phyloP scores from a whole-genome alignment of 2,329 filamentous ascomycete species.

The Calonectria leucothoes region DNA sequence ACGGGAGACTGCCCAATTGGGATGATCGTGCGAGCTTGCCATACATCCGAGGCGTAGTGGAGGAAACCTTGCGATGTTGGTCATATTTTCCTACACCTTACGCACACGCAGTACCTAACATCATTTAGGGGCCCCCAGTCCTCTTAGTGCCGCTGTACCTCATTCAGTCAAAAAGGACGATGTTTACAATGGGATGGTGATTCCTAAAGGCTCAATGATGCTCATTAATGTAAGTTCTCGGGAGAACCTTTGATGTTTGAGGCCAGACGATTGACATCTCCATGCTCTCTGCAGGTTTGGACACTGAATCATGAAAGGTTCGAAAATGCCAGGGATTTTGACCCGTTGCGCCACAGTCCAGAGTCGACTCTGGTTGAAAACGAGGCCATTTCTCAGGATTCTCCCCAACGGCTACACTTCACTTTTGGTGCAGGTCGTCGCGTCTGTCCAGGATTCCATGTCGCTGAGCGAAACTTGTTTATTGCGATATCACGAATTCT shows the following conservation, averaged over 20 bases:
- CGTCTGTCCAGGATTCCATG: slow-evolving; percentile 1
- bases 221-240: not conserved
- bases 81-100: not conserved
- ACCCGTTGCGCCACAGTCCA: not conserved
- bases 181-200: slow-evolving; percentile 6
- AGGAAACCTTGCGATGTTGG: slow-evolving; percentile 4
- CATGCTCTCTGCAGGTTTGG: not conserved
- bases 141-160: not conserved
- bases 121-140: not conserved
- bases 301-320: slow-evolving; percentile 7
- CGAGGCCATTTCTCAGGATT: not conserved
- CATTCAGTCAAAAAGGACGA: not conserved
- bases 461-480: slow-evolving; percentile 1
- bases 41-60: not conserved
- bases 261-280: not conserved
- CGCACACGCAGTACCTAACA: not conserved
- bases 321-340: not conserved
- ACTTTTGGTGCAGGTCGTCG: slow-evolving; percentile 2
- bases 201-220: slow-evolving; percentile 5
- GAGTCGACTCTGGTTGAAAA: not conserved
- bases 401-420: not conserved
- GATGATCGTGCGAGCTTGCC: not conserved
- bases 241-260: not conserved
- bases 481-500: slow-evolving; percentile 2
- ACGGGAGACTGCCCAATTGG: not conserved